Conservation (phyloP, 2,329 filamentous ascomycete species). For the Plectosphaerella plurivora region DNA sequence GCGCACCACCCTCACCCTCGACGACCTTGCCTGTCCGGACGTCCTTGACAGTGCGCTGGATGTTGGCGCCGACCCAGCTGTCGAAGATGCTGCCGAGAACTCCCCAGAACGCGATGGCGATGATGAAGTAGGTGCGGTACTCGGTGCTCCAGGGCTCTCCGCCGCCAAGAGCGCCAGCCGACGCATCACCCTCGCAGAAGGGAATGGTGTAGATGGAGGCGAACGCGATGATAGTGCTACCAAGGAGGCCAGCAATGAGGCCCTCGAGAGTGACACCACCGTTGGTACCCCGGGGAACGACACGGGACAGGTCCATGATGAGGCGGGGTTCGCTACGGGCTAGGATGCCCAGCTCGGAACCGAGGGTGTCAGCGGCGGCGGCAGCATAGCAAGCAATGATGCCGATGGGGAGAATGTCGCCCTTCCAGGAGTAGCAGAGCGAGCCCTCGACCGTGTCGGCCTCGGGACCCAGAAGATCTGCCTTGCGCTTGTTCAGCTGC, state of each 20-base stretch:
- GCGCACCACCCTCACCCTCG: conserved; percentile 73
- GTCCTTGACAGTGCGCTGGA: conserved; percentile 85
- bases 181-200: conserved; percentile 50
- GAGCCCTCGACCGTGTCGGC: conserved; percentile 24
- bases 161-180: conserved; percentile 30
- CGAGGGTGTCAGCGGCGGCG: conserved; percentile 89
- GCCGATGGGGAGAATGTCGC: conserved; percentile 59
- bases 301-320: conserved; percentile 73
- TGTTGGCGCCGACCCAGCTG: conserved; percentile 76
- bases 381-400: conserved; percentile 84
- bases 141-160: conserved; percentile 43
- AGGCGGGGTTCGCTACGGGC: conserved; percentile 71
- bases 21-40: conserved; percentile 80
- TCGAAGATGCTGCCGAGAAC: conserved; percentile 78
- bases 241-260: conserved; percentile 67
- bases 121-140: conserved; percentile 42
- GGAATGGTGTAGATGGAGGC: conserved; percentile 64
- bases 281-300: conserved; percentile 88
- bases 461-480: conserved; percentile 20
- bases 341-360: conserved; percentile 90
- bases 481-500: conserved; percentile 47
- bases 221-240: conserved; percentile 67
- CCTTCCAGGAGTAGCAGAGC: conserved; percentile 55
- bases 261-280: conserved; percentile 81
- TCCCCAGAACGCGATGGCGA: conserved; percentile 67